phyloP scores from a whole-genome alignment of 106 monocot genomes.

The Platanthera zijinensis region DNA sequence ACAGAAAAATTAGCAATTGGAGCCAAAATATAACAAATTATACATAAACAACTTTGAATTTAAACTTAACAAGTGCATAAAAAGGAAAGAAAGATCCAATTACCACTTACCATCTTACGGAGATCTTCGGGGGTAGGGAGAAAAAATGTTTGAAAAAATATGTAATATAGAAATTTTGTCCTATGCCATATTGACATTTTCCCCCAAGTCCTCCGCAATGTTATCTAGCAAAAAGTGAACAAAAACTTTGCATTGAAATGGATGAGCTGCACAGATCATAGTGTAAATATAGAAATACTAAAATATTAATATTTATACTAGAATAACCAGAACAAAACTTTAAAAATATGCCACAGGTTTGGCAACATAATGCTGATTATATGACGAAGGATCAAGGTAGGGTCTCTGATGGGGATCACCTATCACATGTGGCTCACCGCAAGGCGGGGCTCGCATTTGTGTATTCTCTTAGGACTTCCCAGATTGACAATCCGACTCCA shows the following conservation, averaged over 20 bases:
- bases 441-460: too few species aligned
- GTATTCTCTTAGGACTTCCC: too few species aligned
- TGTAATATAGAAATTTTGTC: slow-evolving; percentile 72
- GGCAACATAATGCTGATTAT: not conserved
- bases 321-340: not conserved
- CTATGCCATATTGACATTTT: slow-evolving; percentile 86
- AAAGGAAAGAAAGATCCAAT: slow-evolving; percentile 3
- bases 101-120: slow-evolving; percentile 67
- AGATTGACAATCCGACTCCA: too few species aligned
- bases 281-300: not conserved
- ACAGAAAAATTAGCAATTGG: not conserved
- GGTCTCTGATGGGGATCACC: too few species aligned
- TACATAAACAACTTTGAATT: not conserved
- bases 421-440: too few species aligned
- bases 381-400: too few species aligned
- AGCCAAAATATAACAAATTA: not conserved
- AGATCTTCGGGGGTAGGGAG: slow-evolving; percentile 79
- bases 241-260: not conserved
- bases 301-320: not conserved
- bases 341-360: not conserved
- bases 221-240: slow-evolving; percentile 44
- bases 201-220: slow-evolving; percentile 88
- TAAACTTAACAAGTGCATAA: not conserved
- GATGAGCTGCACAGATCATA: not conserved
- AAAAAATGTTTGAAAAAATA: slow-evolving; percentile 75